Conservation (phyloP, 2,329 filamentous ascomycete species). For the Fusarium gaditjirri region DNA sequence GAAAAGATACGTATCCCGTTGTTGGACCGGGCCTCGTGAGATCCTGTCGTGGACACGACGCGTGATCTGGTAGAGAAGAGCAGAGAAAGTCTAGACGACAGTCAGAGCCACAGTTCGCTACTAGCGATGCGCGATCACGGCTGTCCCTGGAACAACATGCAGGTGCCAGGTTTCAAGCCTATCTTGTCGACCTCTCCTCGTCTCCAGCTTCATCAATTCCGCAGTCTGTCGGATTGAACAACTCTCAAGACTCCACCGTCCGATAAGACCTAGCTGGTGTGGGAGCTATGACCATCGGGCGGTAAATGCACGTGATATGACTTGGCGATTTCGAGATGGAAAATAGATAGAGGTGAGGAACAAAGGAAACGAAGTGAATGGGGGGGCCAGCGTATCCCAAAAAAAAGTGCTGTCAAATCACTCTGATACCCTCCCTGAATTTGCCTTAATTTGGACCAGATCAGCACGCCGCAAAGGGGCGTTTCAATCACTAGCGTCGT, state of each 20-base stretch:
- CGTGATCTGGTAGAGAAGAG: not conserved
- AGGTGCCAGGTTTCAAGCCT: slow-evolving; percentile 33
- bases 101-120: slow-evolving; percentile 13
- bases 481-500: not conserved
- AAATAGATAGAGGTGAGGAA: not conserved
- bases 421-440: slow-evolving; percentile 14
- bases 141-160: slow-evolving; percentile 33
- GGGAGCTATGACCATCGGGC: slow-evolving; percentile 46
- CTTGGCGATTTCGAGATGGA: slow-evolving; percentile 23
- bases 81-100: slow-evolving; percentile 2
- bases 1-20: slow-evolving; percentile 29
- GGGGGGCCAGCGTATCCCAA: slow-evolving; percentile 8
- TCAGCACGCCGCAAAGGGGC: slow-evolving; percentile 32
- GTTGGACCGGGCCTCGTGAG: not conserved
- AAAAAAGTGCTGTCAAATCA: slow-evolving; percentile 12
- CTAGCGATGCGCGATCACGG: slow-evolving; percentile 31
- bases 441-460: slow-evolving; percentile 21
- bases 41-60: slow-evolving; percentile 16
- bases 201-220: slow-evolving; percentile 12
- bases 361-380: slow-evolving; percentile 3
- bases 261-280: slow-evolving; percentile 42
- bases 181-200: slow-evolving; percentile 7
- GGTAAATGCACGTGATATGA: slow-evolving; percentile 39
- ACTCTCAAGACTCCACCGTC: slow-evolving; percentile 24
- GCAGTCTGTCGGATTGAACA: slow-evolving; percentile 15